phyloP scores from a whole-genome alignment of 192 early-diverging fungal genomes.

The Gamsiella multidivaricata region DNA sequence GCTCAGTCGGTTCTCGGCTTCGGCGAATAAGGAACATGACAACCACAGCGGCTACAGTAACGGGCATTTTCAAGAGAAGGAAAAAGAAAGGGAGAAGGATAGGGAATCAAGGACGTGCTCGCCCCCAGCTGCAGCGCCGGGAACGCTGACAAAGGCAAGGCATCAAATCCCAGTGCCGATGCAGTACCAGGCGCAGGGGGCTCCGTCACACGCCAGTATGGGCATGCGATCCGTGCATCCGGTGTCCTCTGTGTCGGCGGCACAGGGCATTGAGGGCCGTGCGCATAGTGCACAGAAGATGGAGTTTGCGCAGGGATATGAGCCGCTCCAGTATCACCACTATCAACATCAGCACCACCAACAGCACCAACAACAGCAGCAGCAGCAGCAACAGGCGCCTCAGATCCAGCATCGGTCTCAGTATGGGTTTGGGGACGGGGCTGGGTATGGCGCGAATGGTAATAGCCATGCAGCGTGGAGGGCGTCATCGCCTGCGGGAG shows the following conservation, averaged over 20 bases:
- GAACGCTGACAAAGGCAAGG: too few species aligned
- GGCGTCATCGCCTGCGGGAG: conserved; percentile 9
- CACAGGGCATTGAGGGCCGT: background rate
- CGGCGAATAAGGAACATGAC: conserved; percentile 3
- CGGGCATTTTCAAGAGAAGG: too few species aligned
- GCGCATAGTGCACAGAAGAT: background rate
- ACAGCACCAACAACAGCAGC: background rate
- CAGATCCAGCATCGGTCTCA: too few species aligned
- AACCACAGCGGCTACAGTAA: background rate
- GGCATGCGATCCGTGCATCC: conserved; percentile 24
- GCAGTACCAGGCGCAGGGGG: conserved; percentile 15
- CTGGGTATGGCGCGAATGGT: background rate
- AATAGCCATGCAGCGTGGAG: conserved; percentile 3
- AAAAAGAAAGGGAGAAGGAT: conserved; percentile 2
- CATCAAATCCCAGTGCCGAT: background rate
- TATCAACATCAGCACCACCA: too few species aligned
- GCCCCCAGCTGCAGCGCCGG: background rate
- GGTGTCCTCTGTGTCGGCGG: background rate
- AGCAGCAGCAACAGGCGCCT: background rate
- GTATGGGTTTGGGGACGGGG: background rate
- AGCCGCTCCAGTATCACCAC: background rate
- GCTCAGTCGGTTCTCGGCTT: conserved; percentile 38
- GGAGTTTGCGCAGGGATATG: conserved; percentile 12
- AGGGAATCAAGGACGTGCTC: background rate
- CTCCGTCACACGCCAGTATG: background rate